A percentile compares a stretch with the other conserved stretches of the same genome.
Conservation (phyloP, 768 basidiomycete species). For the Kwoniella pini region DNA sequence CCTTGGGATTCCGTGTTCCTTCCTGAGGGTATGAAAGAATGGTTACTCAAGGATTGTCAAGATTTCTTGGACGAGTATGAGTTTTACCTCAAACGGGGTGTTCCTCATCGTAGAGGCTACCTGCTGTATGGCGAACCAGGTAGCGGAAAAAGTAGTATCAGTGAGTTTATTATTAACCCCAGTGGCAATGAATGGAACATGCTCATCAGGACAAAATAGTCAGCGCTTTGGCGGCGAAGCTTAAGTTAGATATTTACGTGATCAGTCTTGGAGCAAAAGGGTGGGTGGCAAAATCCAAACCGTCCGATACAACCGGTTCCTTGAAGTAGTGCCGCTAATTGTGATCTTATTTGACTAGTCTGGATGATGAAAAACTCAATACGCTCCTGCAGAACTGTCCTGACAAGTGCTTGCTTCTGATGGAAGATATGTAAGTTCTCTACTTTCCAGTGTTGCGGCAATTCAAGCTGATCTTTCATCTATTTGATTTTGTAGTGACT, state of each 20-base stretch:
- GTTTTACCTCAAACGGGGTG: constrained; percentile 29
- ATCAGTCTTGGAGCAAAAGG: constrained; percentile 54
- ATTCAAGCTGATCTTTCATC: not conserved
- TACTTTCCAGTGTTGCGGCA: not conserved
- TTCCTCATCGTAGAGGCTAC: constrained; percentile 35
- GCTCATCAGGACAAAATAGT: constrained; percentile 9
- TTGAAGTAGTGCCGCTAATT: no score
- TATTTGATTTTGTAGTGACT: constrained; percentile 3
- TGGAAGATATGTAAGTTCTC: constrained; percentile 19
- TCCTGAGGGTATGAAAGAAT: constrained; percentile 25
- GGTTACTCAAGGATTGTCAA: constrained; percentile 22
- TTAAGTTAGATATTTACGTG: constrained; percentile 87
- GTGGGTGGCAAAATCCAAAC: constrained; percentile 28
- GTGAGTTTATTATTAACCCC: not conserved
- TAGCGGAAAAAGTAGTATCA: constrained; percentile 17
- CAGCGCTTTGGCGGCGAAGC: constrained; percentile 80
- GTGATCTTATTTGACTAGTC: not conserved
- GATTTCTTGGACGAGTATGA: constrained; percentile 25
- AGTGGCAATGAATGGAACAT: no score
- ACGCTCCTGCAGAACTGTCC: constrained; percentile 9
- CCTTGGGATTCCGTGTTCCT: constrained; percentile 23
- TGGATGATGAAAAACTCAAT: not conserved
- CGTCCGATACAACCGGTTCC: no score
- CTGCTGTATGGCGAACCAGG: constrained; percentile 21
- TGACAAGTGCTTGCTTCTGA: constrained; percentile 8